Evolutionary conservation across 306 rosid species (phyloP), one percentile per base, ranked within the genome.

Genomic region (Rosa rugosa): DNA sequence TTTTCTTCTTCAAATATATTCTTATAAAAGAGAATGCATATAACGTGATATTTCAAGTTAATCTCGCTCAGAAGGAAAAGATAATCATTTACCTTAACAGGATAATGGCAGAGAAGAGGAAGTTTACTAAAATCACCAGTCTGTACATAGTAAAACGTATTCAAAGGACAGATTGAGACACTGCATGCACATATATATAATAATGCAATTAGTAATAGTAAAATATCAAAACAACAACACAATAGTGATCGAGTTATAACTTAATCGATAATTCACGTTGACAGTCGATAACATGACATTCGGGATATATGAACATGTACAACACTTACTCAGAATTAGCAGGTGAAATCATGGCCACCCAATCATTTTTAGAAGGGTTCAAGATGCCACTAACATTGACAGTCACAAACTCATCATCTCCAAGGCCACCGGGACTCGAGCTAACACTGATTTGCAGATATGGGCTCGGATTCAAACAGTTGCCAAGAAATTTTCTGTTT

Each of bases 331-430:
- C 76, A 0, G 99, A 81, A 78, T 46, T 59, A 14, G 97, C 85
- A 54, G 97, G 99, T 11, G 99, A 89, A 47, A 94, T 87, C 95
- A 94, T 94, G 60, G 92, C 99, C 2, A 94, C 83, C 99, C 99
- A 94, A 69, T 91, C 89, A 11, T 8, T 18, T 0, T 27, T 11
- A 1, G 90, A 80, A 22, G 97, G 97, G 0, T 4, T 36, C 2
- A 84, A 71, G 75, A 91, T 91, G 5, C 97, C 97, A 0, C 80
- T 25, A 22, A 91, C 90, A 0, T 90, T 85, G 66, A 94, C 92
- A 0, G 78, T 89, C 31, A 94, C 82, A 13, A 81, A 86, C 77
- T 85, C 85, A 0, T 91, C 95, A 67, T 94, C 89, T 0, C 75
- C 84, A 4, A 92, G 82, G 22, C 34, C 75, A 11, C 85, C 74